A percentile compares a stretch with the other conserved stretches of the same genome.
Evolutionary conservation across 352 stramenopile genomes (phyloP).

Genomic region (Thalassiosira ordinaria): DNA sequence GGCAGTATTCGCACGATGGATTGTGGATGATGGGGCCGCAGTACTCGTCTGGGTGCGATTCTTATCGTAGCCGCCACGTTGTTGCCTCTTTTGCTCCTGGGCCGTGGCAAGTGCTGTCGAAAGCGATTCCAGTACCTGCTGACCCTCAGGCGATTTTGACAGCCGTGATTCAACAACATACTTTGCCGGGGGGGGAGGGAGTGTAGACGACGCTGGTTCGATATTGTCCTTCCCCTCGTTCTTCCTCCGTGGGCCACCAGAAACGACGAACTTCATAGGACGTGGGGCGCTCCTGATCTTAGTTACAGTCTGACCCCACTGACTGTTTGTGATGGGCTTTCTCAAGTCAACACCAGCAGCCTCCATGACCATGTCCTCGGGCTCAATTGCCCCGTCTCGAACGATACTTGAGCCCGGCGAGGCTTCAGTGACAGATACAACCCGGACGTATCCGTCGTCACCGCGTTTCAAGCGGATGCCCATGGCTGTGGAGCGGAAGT

Average conservation of each 20-base stretch:
- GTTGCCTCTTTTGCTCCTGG: not conserved
- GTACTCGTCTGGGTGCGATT: not conserved
- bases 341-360: slow-evolving; percentile 80
- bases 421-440: slow-evolving; percentile 69
- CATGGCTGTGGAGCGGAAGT: slow-evolving; percentile 77
- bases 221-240: not conserved
- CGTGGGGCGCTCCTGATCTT: slow-evolving; percentile 81
- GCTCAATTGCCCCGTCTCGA: slow-evolving; percentile 71
- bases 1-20: not conserved
- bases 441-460: slow-evolving; percentile 78
- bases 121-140: slow-evolving; percentile 43
- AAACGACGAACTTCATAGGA: slow-evolving; percentile 74
- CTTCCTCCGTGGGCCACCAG: slow-evolving; percentile 39
- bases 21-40: not conserved
- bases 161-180: slow-evolving; percentile 41
- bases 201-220: not conserved
- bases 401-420: slow-evolving; percentile 66
- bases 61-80: slow-evolving; percentile 9
- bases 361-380: slow-evolving; percentile 79
- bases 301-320: slow-evolving; percentile 83
- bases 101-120: slow-evolving; percentile 13
- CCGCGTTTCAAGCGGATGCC: slow-evolving; percentile 84
- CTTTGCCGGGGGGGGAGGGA: slow-evolving; percentile 20
- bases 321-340: slow-evolving; percentile 80
- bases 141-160: slow-evolving; percentile 35